These are phyloP conservation scores for Domatiomyces globalis DNA, from an alignment of 2,329 filamentous ascomycete genomes.

Conservation along the genomic window DNA sequence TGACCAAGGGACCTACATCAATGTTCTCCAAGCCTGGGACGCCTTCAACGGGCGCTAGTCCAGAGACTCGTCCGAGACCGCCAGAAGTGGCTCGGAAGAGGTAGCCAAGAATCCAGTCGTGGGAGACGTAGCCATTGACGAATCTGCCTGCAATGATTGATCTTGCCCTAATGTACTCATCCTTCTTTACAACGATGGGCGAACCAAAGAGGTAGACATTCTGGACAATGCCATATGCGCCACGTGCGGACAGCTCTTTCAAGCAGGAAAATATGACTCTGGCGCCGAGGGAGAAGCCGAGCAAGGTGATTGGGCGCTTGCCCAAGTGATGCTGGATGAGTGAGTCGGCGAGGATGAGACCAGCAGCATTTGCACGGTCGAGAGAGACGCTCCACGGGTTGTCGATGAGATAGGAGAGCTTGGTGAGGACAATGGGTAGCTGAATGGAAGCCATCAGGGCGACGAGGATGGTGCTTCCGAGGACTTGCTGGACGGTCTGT, in stretches of 20 bases:
- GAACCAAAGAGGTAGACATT: slow-evolving; percentile 94
- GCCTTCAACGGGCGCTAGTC: slow-evolving; percentile 60
- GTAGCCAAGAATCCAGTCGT: slow-evolving; percentile 95
- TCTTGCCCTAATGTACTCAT: slow-evolving; percentile 69
- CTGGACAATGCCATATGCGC: slow-evolving; percentile 74
- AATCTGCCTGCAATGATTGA: slow-evolving; percentile 86
- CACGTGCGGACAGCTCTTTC: slow-evolving; percentile 68
- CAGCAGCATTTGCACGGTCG: slow-evolving; percentile 73
- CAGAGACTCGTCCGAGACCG: slow-evolving; percentile 77
- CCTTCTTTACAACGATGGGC: slow-evolving; percentile 77
- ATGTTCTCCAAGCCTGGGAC: slow-evolving; percentile 79
- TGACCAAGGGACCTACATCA: slow-evolving; percentile 70
- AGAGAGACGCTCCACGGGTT: slow-evolving; percentile 98
- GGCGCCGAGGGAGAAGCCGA: slow-evolving; percentile 86
- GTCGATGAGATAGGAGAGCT: slow-evolving; percentile 90
- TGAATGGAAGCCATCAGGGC: slow-evolving; percentile 85
- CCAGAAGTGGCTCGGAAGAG: slow-evolving; percentile 89
- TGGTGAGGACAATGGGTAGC: slow-evolving; percentile 81
- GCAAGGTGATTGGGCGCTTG: slow-evolving; percentile 76
- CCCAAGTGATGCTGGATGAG: slow-evolving; percentile 83
- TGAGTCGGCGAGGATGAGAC: slow-evolving; percentile 86
- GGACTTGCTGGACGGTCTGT: slow-evolving; percentile 86
- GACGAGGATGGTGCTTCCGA: slow-evolving; percentile 77
- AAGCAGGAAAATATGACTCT: slow-evolving; percentile 87
- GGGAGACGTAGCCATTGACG: slow-evolving; percentile 83